phyloP scores from a whole-genome alignment of 2,329 filamentous ascomycete genomes.

The Colletotrichum filicis region DNA sequence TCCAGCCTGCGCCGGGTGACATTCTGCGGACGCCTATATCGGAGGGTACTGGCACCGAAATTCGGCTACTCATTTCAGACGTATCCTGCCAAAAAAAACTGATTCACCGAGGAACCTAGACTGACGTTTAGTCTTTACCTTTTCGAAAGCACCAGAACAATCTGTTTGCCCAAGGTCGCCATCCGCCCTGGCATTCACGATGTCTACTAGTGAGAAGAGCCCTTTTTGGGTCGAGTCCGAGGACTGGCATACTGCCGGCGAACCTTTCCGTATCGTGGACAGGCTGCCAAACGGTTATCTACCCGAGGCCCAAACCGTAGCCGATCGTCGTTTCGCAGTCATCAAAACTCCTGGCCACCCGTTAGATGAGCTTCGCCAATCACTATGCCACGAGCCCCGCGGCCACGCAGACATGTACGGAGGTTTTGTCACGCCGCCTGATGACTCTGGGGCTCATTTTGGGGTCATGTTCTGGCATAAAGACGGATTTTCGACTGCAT shows the following conservation, averaged over 20 bases:
- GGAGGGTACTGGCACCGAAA: too few species aligned
- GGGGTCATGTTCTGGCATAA: conserved; percentile 44
- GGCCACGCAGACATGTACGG: conserved; percentile 41
- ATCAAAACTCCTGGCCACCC: conserved; percentile 5
- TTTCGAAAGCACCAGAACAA: too few species aligned
- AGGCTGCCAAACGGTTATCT: conserved; percentile 16
- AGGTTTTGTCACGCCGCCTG: conserved; percentile 38
- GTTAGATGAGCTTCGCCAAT: conserved; percentile 10
- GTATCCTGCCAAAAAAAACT: too few species aligned
- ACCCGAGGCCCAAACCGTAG: neutral
- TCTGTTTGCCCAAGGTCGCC: conserved; percentile 7
- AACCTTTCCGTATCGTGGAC: conserved; percentile 40
- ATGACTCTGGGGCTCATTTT: conserved; percentile 38
- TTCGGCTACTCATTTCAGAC: too few species aligned
- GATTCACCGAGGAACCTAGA: too few species aligned
- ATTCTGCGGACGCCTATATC: too few species aligned
- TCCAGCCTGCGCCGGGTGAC: too few species aligned
- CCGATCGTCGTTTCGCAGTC: conserved; percentile 6
- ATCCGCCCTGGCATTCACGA: neutral
- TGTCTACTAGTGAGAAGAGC: neutral
- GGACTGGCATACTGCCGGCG: conserved; percentile 42
- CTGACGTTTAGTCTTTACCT: too few species aligned
- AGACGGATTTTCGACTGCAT: conserved; percentile 42
- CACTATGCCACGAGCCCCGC: conserved; percentile 33
- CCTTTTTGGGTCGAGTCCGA: conserved; percentile 39